Percentiles rank a stretch among this genome's conserved stretches.
These are phyloP conservation scores for Penicillium hesseltinei DNA, from an alignment of 2,329 filamentous ascomycete species.

Conservation along the genomic window DNA sequence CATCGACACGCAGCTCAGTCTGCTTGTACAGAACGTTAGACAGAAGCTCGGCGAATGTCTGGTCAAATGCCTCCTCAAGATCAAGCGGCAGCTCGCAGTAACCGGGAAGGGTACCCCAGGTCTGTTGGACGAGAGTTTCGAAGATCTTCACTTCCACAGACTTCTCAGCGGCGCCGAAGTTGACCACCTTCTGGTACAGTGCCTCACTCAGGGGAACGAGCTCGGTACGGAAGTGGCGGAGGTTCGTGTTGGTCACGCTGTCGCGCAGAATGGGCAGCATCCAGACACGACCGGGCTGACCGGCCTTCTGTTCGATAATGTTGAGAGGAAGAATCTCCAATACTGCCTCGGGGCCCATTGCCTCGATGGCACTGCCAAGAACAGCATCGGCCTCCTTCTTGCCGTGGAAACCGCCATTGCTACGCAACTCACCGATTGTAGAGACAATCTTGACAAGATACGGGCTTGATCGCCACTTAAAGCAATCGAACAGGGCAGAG, in stretches of 20 bases:
- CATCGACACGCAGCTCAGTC: slow-evolving; percentile 77
- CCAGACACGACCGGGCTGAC: slow-evolving; percentile 86
- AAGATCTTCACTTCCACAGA: slow-evolving; percentile 97
- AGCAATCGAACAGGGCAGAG: slow-evolving; percentile 78
- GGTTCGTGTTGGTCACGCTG: slow-evolving; percentile 80
- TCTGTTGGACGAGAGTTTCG: slow-evolving; percentile 91
- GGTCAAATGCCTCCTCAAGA: slow-evolving; percentile 72
- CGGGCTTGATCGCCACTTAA: slow-evolving; percentile 81
- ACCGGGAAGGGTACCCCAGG: slow-evolving; percentile 89
- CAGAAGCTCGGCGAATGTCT: slow-evolving; percentile 82
- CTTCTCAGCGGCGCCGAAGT: slow-evolving; percentile 79
- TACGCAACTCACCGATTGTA: slow-evolving; percentile 79
- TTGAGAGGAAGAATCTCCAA: slow-evolving; percentile 83
- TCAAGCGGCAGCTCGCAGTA: slow-evolving; percentile 94
- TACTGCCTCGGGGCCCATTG: slow-evolving; percentile 85
- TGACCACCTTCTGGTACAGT: slow-evolving; percentile 84
- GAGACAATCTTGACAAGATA: slow-evolving; percentile 73
- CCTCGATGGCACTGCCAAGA: slow-evolving; percentile 79
- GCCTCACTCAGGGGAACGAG: slow-evolving; percentile 85
- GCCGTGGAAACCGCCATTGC: slow-evolving; percentile 82
- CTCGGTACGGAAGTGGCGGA: slow-evolving; percentile 80
- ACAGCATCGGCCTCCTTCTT: slow-evolving; percentile 95
- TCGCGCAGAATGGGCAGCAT: slow-evolving; percentile 88
- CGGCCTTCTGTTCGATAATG: slow-evolving; percentile 70
- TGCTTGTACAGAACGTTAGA: slow-evolving; percentile 93